Evolutionary conservation across 768 basidiomycete genomes (phyloP), one percentile per base, ranked within the genome.

Genomic region (Phylloporus sp.): DNA sequence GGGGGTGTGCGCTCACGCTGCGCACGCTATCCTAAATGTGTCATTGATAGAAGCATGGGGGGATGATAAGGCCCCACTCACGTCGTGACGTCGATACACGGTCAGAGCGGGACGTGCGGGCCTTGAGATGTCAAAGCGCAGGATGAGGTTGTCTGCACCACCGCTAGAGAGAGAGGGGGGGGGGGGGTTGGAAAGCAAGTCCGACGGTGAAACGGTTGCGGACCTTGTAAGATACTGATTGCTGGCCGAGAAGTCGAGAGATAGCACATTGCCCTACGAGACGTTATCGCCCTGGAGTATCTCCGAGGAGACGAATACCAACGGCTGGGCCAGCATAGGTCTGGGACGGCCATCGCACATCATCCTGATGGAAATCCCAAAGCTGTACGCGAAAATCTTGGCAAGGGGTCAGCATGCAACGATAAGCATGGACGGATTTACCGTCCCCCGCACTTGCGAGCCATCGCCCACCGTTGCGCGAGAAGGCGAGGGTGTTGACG

Each of bases 381-480:
- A 87, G 66, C 57, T 74, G 72, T 32, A 85, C 72, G 12, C 72
- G 64, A 7, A 76, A 68, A 67, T 87, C 85, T 86, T 40, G 50
- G 47, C 52, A 57, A 11, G 52, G 27, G 40, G 49, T 54, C 36
- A 66, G 61, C 27, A 24, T 34, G 49, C 46, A 23, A 44, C 32
- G 49, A n/a, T 47, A 35, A 36, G 18, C 27, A 53, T 48, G 40
- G 31, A 48, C 22, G 24, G 61, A 77, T 53, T 61, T 66, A 85
- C 84, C 84, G 65, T 87, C 85, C 29, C 86, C 85, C 26, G 82
- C 86, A 59, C 81, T 85, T 3, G 83, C 84, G 35, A 87, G 63
- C 70, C 82, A 85, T 49, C 79, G 73, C 2, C 81, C 84, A 28
- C 79, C 77, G 8, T 74, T 67, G n/a, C 77, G 76, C 2, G 85